Evolutionary conservation across 805 yeast species (phyloP).

Genomic region (Saturnispora dispora): DNA sequence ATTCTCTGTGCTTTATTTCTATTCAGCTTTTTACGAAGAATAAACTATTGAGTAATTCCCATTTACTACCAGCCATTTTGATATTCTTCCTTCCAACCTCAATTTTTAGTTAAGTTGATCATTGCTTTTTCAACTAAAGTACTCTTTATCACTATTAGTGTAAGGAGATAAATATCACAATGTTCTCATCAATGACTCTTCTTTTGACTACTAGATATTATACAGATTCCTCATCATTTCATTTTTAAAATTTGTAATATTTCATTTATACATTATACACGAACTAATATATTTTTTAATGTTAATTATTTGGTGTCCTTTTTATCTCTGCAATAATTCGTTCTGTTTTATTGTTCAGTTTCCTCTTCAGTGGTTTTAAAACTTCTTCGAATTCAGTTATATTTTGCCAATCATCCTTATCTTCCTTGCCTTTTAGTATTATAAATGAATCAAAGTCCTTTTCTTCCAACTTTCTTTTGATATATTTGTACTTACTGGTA

Average conservation of each 20-base stretch:
- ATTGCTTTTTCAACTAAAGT: background rate
- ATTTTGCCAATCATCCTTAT: constrained; percentile 4
- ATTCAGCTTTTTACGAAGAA: constrained; percentile 44
- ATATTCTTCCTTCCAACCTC: background rate
- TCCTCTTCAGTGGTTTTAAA: background rate
- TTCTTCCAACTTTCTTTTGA: background rate
- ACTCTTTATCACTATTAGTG: background rate
- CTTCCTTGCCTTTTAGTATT: background rate
- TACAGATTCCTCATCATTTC: background rate
- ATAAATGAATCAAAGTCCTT: background rate
- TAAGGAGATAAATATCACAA: background rate
- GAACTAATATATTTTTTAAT: background rate
- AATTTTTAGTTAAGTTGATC: background rate
- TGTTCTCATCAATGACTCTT: background rate
- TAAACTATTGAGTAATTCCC: constrained; percentile 6
- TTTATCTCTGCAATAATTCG: background rate
- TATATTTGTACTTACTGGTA: background rate
- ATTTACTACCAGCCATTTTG: background rate
- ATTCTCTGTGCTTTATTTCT: constrained; percentile 73
- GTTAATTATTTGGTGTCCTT: background rate
- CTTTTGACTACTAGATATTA: background rate
- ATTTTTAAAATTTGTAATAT: background rate
- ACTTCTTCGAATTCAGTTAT: constrained; percentile 1
- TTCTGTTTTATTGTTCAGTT: background rate
- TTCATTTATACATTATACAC: background rate